Evolutionary conservation across 2,329 filamentous ascomycete species (phyloP).

Genomic region (Fonsecaea monophora): DNA sequence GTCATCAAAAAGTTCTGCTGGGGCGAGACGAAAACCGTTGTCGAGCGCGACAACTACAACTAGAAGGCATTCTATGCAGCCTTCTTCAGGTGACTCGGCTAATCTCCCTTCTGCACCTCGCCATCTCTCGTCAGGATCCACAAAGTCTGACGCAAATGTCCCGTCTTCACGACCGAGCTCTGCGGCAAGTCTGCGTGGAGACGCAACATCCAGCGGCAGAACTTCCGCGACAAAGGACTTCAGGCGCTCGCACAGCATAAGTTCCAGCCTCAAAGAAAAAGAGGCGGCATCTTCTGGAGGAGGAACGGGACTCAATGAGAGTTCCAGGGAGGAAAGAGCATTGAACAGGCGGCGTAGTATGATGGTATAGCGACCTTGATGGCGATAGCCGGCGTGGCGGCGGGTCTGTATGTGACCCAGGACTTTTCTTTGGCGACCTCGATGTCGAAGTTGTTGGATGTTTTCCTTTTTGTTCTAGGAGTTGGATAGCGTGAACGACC

Average conservation of each 20-base stretch:
- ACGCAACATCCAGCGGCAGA: constrained; percentile 1
- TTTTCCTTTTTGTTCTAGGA: not conserved
- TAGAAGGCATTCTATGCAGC: constrained; percentile 32
- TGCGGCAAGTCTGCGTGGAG: constrained; percentile 20
- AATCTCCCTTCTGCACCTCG: not conserved
- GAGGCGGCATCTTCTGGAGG: not conserved
- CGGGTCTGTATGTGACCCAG: not conserved
- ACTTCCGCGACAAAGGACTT: constrained; percentile 12
- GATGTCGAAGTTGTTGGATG: constrained; percentile 14
- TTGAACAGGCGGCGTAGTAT: constrained; percentile 36
- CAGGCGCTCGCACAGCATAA: constrained; percentile 31
- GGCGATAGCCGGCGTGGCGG: not conserved
- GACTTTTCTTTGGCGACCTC: constrained; percentile 7
- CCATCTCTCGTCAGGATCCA: not conserved
- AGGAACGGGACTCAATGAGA: constrained; percentile 1
- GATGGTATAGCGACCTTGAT: constrained; percentile 30
- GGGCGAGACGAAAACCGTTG: constrained; percentile 19
- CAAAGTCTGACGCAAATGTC: not conserved
- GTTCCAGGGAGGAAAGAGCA: constrained; percentile 34
- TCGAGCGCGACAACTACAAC: not conserved
- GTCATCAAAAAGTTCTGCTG: constrained; percentile 12
- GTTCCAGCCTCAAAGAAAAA: constrained; percentile 15
- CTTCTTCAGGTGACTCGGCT: constrained; percentile 14
- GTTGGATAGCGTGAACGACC: constrained; percentile 1
- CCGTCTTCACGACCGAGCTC: constrained; percentile 18